phyloP scores from a whole-genome alignment of 1,284 basidiomycete genomes.

The Cystobasidiaceae sp. region DNA sequence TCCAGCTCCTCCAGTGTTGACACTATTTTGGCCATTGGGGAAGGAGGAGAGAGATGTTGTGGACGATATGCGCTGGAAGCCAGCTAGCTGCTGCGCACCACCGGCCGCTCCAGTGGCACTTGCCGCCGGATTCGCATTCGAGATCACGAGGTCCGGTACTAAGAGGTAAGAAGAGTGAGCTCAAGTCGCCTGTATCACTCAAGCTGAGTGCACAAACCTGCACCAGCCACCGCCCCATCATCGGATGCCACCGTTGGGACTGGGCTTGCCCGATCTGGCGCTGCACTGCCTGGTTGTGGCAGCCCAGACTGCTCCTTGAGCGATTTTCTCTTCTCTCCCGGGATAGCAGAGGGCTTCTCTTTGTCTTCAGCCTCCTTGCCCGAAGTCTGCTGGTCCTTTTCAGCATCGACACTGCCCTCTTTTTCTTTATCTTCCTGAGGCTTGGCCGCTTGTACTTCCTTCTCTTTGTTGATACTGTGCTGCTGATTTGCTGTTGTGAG shows the following conservation, averaged over 20 bases:
- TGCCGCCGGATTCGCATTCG: not conserved
- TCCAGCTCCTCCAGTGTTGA: not conserved
- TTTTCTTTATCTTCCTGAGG: conserved; percentile 5
- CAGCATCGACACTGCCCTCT: not conserved
- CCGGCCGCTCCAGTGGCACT: not conserved
- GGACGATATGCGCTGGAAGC: not conserved
- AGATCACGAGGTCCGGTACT: conserved; percentile 27
- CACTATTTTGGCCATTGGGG: conserved; percentile 1
- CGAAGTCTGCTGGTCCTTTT: conserved; percentile 4
- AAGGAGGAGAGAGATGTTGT: conserved; percentile 4
- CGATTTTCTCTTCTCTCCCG: conserved; percentile 16
- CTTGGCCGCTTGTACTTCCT: conserved; percentile 10
- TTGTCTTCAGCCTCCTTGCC: conserved; percentile 1
- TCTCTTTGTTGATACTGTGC: conserved; percentile 53
- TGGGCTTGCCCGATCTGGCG: conserved; percentile 11
- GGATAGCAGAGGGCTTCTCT: conserved; percentile 14
- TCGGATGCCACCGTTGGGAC: not conserved
- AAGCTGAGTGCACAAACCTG: not conserved
- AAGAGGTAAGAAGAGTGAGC: not conserved
- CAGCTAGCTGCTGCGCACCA: not conserved
- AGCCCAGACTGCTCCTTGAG: conserved; percentile 16
- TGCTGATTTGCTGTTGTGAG: conserved; percentile 6
- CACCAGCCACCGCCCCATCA: not conserved
- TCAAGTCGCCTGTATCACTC: not conserved
- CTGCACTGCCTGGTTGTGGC: not conserved